These are phyloP conservation scores for Pistacia atlantica DNA, from an alignment of 345 rosid species.

Conservation along the genomic window DNA sequence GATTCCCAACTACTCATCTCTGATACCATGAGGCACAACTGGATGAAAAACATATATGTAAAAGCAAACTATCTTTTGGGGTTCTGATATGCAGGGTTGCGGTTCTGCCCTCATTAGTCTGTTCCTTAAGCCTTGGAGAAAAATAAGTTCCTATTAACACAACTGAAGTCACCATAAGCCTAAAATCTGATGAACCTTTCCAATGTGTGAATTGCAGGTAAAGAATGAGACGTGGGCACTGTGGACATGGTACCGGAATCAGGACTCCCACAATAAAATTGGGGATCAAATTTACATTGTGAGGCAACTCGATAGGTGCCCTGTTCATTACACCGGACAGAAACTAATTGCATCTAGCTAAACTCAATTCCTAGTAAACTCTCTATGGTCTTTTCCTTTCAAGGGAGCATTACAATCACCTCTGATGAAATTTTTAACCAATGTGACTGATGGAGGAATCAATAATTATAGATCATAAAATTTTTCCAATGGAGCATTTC, in stretches of 20 bases:
- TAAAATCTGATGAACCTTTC: neutral
- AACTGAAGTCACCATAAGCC: neutral
- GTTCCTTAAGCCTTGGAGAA: neutral
- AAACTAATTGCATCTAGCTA: slow-evolving; percentile 23
- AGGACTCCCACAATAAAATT: slow-evolving; percentile 46
- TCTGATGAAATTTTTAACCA: neutral
- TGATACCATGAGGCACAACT: no score
- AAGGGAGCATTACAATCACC: neutral
- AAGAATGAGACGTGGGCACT: slow-evolving; percentile 86
- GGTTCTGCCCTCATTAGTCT: neutral
- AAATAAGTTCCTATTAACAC: neutral
- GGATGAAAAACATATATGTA: no score
- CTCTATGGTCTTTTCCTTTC: neutral
- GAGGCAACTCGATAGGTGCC: slow-evolving; percentile 64
- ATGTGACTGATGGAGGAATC: neutral
- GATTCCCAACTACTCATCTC: neutral
- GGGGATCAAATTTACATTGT: slow-evolving; percentile 88
- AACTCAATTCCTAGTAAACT: slow-evolving; percentile 13
- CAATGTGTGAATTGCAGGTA: slow-evolving; percentile 44
- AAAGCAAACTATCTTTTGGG: neutral
- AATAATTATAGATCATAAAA: neutral
- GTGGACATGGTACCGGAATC: slow-evolving; percentile 94
- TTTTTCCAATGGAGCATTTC: neutral
- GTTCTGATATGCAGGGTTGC: neutral
- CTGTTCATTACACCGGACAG: slow-evolving; percentile 16